These are phyloP conservation scores for Erythrobasidium yunnanense DNA, from an alignment of 768 basidiomycete genomes.

Conservation along the genomic window DNA sequence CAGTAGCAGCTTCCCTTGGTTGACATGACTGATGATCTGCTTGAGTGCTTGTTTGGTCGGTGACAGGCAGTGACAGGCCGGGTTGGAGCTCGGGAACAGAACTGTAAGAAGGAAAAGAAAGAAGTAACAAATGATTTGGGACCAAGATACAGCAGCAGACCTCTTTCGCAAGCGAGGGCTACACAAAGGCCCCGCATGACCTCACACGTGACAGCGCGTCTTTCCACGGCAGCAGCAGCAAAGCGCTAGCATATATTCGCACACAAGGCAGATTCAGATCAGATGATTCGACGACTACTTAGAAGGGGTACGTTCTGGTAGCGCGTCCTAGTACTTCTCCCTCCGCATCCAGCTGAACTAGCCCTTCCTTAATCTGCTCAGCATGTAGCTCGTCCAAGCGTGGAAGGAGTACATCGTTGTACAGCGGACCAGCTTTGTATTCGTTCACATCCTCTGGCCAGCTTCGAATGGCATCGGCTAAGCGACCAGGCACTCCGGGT, in stretches of 20 bases:
- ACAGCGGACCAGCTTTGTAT: neutral
- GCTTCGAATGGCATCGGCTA: slow-evolving; percentile 51
- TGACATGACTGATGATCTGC: neutral
- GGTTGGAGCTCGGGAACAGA: too few relatives aligned
- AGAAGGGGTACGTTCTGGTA: neutral
- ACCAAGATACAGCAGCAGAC: too few relatives aligned
- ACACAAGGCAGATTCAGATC: too few relatives aligned
- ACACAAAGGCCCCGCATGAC: too few relatives aligned
- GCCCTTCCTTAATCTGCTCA: neutral
- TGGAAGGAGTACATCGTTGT: neutral
- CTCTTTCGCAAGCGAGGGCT: too few relatives aligned
- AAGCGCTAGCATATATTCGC: too few relatives aligned
- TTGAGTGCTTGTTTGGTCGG: neutral
- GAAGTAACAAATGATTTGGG: too few relatives aligned
- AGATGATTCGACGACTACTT: too few relatives aligned
- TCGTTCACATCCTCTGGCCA: neutral
- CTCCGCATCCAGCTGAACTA: neutral
- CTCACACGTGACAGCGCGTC: too few relatives aligned
- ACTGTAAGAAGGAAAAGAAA: too few relatives aligned
- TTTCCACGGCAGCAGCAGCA: too few relatives aligned
- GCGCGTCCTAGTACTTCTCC: neutral
- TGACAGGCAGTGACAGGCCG: too few relatives aligned
- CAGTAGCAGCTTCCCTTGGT: slow-evolving; percentile 23
- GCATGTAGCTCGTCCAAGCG: neutral
- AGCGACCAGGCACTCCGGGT: slow-evolving; percentile 52